These are phyloP conservation scores for Secale cereale DNA, from an alignment of 176 grass and related monocot species.

Conservation along the genomic window DNA sequence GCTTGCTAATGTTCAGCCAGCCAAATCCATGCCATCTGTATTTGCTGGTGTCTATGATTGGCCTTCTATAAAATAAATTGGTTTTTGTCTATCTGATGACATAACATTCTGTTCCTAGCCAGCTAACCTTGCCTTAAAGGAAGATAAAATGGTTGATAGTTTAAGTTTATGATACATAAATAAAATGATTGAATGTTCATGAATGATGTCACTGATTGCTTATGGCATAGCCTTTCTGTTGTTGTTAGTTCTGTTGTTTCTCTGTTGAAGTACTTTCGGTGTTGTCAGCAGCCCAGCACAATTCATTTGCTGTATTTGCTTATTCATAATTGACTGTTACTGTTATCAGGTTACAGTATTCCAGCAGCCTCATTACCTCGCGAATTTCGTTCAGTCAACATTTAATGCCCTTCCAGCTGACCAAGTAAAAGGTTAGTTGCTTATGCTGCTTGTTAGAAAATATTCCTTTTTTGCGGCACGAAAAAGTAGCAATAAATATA, in stretches of 20 bases:
- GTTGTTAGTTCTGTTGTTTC: background rate
- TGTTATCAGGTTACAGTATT: constrained; percentile 89
- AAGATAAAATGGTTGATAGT: background rate
- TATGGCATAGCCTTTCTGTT: background rate
- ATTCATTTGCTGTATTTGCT: background rate
- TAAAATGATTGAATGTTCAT: background rate
- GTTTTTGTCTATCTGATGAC: background rate
- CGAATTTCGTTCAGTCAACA: constrained; percentile 97
- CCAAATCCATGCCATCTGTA: background rate
- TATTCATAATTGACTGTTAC: constrained; percentile 14
- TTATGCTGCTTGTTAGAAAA: constrained; percentile 9
- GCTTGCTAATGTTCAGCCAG: background rate
- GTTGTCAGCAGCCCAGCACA: background rate
- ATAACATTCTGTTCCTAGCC: background rate
- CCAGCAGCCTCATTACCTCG: constrained; percentile 84
- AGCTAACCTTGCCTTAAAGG: background rate
- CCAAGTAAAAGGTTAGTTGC: constrained; percentile 74
- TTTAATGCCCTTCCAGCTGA: constrained; percentile 86
- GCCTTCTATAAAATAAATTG: background rate
- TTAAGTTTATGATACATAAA: background rate
- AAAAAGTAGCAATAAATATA: no score
- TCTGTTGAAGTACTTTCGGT: background rate
- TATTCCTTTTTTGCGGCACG: background rate
- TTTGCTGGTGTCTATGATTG: background rate
- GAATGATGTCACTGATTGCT: background rate